Evolutionary conservation across 1,284 basidiomycete species (phyloP), one percentile per base, ranked within the genome.

Genomic region (Boletus sp.): DNA sequence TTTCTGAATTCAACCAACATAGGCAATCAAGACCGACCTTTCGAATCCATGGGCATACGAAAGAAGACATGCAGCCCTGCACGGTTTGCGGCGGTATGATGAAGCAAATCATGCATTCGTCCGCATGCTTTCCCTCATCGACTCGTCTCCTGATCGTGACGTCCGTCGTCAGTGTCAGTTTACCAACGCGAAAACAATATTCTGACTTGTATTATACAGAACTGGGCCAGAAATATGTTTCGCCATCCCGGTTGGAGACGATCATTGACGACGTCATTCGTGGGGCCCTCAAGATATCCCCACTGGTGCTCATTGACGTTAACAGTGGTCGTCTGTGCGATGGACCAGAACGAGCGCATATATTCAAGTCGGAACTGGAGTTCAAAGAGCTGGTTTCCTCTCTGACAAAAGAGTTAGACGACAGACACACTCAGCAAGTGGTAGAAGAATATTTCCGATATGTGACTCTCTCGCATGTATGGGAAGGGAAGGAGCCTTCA

Each of bases 301-400:
- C 37, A 16, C 29, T 40, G 3, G 23, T 46, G 16, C 30, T 46
- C 6, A 46, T 46, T 7, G 36, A 46, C 9, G 33, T 36, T 30
- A 30, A 34, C n/a, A 54, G 30, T 17, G 53, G 53, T 33, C 34
- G 30, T 25, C 22, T 56, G 5, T 56, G 44, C 16, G 39, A 51
- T 8, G 23, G 9, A 14, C 1, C 4, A 1, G 32, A 53, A 6
- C 46, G 44, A 14, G 26, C 20, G 14, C 8, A 10, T 12, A 45
- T 6, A 3, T 55, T 57, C 40, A 48, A 52, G 34, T 52, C 50
- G 3, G 53, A 44, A 8, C 6, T 8, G 0, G 5, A 23, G 13
- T 55, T 39, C 36, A 49, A 52, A 10, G 42, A 43, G 9, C 25
- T 56, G 1, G 5, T 29, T 12, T 44, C 43, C 9, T 44, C 34